Conservation (phyloP, 176 grass and related monocot species). For the Cymbopogon citratus region DNA sequence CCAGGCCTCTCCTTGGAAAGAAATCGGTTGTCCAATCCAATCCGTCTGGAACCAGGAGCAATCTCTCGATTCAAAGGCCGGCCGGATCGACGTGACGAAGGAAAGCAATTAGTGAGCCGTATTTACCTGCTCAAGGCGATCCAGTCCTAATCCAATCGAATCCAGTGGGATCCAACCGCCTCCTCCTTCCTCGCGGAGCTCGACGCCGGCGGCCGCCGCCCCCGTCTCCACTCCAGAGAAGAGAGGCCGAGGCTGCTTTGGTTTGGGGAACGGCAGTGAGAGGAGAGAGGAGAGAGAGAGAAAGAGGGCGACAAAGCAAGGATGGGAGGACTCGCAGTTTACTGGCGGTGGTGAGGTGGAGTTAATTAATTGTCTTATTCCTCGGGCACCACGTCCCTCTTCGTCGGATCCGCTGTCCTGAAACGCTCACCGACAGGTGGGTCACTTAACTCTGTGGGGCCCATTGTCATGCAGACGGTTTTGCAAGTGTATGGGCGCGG, state of each 20-base stretch:
- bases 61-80: not conserved
- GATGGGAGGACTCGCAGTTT: conserved; percentile 44
- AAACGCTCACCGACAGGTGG: not conserved
- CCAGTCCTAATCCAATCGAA: conserved; percentile 8
- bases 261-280: conserved; percentile 17
- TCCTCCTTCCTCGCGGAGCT: not conserved
- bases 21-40: conserved; percentile 24
- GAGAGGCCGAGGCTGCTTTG: conserved; percentile 10
- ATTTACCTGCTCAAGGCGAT: conserved; percentile 32
- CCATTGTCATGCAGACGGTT: rapidly evolving
- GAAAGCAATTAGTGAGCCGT: conserved; percentile 40
- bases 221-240: conserved; percentile 2
- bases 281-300: not conserved
- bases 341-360: conserved; percentile 33
- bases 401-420: not conserved
- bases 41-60: conserved; percentile 1
- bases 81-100: conserved; percentile 30
- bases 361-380: conserved; percentile 54
- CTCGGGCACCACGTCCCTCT: conserved; percentile 25
- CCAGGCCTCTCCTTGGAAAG: conserved; percentile 1
- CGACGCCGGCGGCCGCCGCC: not conserved
- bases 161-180: not conserved
- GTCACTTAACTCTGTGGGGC: rapidly evolving
- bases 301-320: not conserved
- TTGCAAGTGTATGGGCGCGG: rapidly evolving